Evolutionary conservation across 257 asterid species (phyloP).

Genomic region (Gentiana straminea): DNA sequence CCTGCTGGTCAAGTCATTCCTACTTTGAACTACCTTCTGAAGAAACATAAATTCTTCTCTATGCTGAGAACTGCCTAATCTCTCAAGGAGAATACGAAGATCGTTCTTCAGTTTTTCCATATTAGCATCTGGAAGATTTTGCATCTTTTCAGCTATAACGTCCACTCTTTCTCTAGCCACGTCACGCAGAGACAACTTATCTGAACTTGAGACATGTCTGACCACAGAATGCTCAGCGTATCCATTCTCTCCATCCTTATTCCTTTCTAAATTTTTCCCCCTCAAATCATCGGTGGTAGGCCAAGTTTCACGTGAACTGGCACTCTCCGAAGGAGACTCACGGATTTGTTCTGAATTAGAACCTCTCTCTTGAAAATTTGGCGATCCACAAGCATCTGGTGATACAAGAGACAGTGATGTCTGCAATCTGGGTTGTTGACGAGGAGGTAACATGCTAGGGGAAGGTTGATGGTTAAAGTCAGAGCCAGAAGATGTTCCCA

Average conservation of each 20-base stretch:
- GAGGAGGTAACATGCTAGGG: conserved; percentile 78
- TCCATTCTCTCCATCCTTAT: conserved; percentile 60
- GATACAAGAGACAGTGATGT: conserved; percentile 71
- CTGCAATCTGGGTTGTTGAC: conserved; percentile 75
- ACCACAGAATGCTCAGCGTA: conserved; percentile 69
- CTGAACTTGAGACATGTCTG: conserved; percentile 51
- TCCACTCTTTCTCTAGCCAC: conserved; percentile 78
- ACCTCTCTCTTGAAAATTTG: conserved; percentile 70
- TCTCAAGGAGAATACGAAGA: conserved; percentile 85
- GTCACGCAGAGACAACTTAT: conserved; percentile 66
- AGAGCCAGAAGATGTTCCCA: conserved; percentile 69
- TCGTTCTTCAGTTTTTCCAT: conserved; percentile 71
- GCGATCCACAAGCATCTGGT: conserved; percentile 69
- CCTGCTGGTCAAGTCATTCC: conserved; percentile 76
- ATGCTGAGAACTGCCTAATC: conserved; percentile 76
- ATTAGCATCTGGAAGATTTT: conserved; percentile 68
- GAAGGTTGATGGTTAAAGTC: conserved; percentile 58
- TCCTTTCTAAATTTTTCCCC: conserved; percentile 50
- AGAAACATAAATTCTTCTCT: conserved; percentile 71
- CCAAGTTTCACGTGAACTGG: conserved; percentile 94
- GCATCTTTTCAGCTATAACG: conserved; percentile 69
- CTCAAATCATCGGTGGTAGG: conserved; percentile 65
- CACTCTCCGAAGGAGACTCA: conserved; percentile 91
- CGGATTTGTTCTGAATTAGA: conserved; percentile 73
- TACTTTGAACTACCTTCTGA: conserved; percentile 76